Base-by-base conservation (phyloP, 140 eudicot species). In the Stevia rebaudiana region DNA sequence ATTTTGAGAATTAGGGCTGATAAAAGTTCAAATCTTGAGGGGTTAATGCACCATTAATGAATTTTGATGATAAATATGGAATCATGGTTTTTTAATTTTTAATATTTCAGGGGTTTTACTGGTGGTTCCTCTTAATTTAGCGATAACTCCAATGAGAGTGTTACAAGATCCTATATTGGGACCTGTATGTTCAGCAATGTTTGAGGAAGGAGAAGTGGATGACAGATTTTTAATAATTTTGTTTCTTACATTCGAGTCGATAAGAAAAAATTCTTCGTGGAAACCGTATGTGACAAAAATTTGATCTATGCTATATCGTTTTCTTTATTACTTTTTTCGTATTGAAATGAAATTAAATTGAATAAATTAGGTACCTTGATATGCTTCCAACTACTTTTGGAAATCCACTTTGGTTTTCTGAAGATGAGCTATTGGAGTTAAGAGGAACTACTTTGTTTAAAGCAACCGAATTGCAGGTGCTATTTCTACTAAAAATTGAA, bases 101-200 rank as follows among this genome's bases (percentile, higher is more conserved):
- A 53, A 31, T 49, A 43, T 68, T 63, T 55, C 70, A 88, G 99
- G 90, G 63, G 36, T 92, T 58, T 61, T 82, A 15, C 74, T 92
- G 74, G 95, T 92, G 82, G 94, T 88, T 60, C 99, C 99, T 30
- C 81, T 92, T 57, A 78, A 81, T 83, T 70, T 92, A 50, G 99
- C 99, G 71, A 88, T 92, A 77, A 92, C 99, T 65, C 99, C 96
- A 19, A 92, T 85, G 95, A 83, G 97, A 81, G 97, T 92, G 2
- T 76, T 88, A 55, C 86, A 92, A 76, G 99, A 92, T 82, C 99
- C 99, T 8, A 47, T 83, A 13, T 51, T 88, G 17, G 99, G 99
- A 63, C 94, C 99, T 5, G 87, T 70, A 59, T 92, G 97, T 61
- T 75, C 95, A 31, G 79, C 89, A 4, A 77, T 92, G 95, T 81